A percentile compares a stretch with the other conserved stretches of the same genome.
Evolutionary conservation across 495 filamentous ascomycete species (phyloP).

Genomic region (Cairneyella variabilis): DNA sequence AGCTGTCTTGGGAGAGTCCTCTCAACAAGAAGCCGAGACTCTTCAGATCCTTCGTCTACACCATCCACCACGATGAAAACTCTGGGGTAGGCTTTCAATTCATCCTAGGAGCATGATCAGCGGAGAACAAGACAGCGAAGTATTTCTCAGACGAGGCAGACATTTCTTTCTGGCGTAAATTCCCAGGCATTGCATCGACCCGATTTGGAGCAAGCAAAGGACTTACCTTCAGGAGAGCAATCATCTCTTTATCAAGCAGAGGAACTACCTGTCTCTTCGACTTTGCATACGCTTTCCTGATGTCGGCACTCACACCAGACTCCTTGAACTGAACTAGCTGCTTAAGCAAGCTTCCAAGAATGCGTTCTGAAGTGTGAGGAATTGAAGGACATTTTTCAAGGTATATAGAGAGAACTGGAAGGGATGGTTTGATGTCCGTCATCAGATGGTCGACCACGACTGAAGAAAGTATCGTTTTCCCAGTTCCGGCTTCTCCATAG

Average conservation of each 20-base stretch:
- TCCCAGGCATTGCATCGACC: too few species aligned
- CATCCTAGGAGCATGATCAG: neutral
- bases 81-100: neutral
- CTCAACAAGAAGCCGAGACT: constrained; percentile 4
- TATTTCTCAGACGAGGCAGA: too few species aligned
- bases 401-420: constrained; percentile 27
- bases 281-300: constrained; percentile 15
- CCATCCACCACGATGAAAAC: constrained; percentile 15
- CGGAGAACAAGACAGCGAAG: too few species aligned
- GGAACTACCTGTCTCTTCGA: constrained; percentile 5
- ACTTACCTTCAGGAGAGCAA: neutral
- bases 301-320: neutral
- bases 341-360: constrained; percentile 28
- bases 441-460: constrained; percentile 21
- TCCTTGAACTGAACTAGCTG: constrained; percentile 25
- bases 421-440: neutral
- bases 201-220: too few species aligned
- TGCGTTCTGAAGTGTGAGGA: constrained; percentile 19
- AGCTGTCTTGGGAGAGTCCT: constrained; percentile 4
- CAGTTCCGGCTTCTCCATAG: constrained; percentile 24
- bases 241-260: neutral
- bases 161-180: too few species aligned
- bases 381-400: constrained; percentile 24
- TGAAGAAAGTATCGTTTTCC: constrained; percentile 26
- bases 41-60: constrained; percentile 14